These are phyloP conservation scores for Blastobotrys illinoisensis DNA, from an alignment of 1,139 yeast species.

Conservation along the genomic window DNA sequence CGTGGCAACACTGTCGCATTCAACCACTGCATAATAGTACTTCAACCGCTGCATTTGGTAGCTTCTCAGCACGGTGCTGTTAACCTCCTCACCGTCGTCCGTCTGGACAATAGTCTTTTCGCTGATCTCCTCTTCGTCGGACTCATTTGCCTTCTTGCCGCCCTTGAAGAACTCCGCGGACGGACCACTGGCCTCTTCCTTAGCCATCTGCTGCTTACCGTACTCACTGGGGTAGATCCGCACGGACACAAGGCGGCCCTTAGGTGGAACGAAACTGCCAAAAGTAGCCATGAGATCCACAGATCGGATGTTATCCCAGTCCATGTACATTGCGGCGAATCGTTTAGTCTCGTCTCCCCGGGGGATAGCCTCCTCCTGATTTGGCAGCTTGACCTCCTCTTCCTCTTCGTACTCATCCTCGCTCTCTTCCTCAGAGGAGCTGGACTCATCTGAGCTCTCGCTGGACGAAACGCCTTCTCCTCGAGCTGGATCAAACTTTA, in stretches of 20 bases:
- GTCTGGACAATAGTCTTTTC: slow-evolving; percentile 30
- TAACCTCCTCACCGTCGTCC: slow-evolving; percentile 43
- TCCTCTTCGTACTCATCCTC: slow-evolving; percentile 25
- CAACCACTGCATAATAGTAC: slow-evolving; percentile 90
- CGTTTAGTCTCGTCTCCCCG: slow-evolving; percentile 79
- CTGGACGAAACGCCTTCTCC: slow-evolving; percentile 17
- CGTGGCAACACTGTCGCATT: slow-evolving; percentile 68
- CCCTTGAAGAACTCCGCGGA: slow-evolving; percentile 68
- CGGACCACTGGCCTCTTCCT: slow-evolving; percentile 90
- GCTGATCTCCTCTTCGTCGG: slow-evolving; percentile 23
- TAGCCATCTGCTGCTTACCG: slow-evolving; percentile 88
- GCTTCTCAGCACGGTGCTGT: slow-evolving; percentile 47
- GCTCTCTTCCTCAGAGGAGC: slow-evolving; percentile 34
- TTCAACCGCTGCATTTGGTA: slow-evolving; percentile 76
- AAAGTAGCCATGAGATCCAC: slow-evolving; percentile 88
- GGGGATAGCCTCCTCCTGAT: slow-evolving; percentile 65
- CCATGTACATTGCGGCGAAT: slow-evolving; percentile 91
- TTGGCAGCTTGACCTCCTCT: slow-evolving; percentile 41
- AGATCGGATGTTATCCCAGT: slow-evolving; percentile 91
- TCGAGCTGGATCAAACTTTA: slow-evolving; percentile 9
- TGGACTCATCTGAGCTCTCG: slow-evolving; percentile 30
- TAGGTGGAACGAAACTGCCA: slow-evolving; percentile 74
- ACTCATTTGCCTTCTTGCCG: slow-evolving; percentile 42
- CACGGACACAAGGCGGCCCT: slow-evolving; percentile 66
- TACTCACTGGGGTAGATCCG: slow-evolving; percentile 85